phyloP scores from a whole-genome alignment of 352 stramenopile genomes.

The Elongisporangium undulatum region DNA sequence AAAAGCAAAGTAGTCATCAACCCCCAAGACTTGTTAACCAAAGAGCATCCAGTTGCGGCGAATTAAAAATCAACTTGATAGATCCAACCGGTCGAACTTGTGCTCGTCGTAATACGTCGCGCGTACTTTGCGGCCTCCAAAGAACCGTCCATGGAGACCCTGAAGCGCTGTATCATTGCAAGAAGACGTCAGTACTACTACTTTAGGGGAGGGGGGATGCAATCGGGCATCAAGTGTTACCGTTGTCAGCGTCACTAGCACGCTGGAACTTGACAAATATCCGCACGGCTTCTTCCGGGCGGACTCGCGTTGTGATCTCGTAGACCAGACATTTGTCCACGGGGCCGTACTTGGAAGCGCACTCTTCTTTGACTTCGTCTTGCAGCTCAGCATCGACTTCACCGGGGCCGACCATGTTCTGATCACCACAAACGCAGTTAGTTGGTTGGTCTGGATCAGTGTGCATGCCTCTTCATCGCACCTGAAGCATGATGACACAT shows the following conservation, averaged over 20 bases:
- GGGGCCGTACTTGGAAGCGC: slow-evolving; percentile 70
- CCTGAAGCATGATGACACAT: slow-evolving; percentile 34
- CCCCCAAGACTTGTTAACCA: slow-evolving; percentile 6
- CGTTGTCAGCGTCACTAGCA: slow-evolving; percentile 68
- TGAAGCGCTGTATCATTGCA: slow-evolving; percentile 45
- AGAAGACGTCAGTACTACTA: background rate
- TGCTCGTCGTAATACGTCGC: slow-evolving; percentile 80
- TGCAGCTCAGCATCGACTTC: slow-evolving; percentile 88
- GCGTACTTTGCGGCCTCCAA: slow-evolving; percentile 83
- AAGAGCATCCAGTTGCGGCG: no score
- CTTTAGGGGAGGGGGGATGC: no score
- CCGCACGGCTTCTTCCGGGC: slow-evolving; percentile 72
- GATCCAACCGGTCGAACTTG: slow-evolving; percentile 63
- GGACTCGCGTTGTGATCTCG: slow-evolving; percentile 43
- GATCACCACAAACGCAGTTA: slow-evolving; percentile 4
- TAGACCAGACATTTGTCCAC: slow-evolving; percentile 77
- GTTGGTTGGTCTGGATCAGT: background rate
- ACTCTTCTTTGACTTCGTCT: slow-evolving; percentile 88
- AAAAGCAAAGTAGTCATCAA: slow-evolving; percentile 15
- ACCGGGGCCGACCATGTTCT: slow-evolving; percentile 91
- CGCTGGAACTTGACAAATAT: slow-evolving; percentile 88
- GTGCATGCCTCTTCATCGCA: slow-evolving; percentile 5
- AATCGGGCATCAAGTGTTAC: slow-evolving; percentile 22
- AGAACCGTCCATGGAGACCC: slow-evolving; percentile 86
- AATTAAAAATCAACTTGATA: slow-evolving; percentile 21